Percentiles rank a stretch among this genome's conserved stretches.
Evolutionary conservation across 1,139 yeast species (phyloP).

Genomic region (Pichia norvegensis): DNA sequence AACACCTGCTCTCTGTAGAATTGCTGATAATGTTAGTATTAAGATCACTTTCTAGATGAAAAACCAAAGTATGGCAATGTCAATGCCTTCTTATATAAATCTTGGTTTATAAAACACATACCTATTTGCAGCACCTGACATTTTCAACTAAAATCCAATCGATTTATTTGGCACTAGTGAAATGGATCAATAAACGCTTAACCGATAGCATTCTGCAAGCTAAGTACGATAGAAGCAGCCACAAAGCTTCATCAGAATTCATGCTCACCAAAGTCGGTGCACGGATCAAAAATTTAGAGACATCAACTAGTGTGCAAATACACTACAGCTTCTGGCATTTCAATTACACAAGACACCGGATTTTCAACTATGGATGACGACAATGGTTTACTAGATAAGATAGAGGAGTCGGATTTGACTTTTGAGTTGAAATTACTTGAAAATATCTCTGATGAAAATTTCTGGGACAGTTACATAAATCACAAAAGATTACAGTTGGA

Average conservation of each 20-base stretch:
- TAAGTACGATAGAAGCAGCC: not conserved
- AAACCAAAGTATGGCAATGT: not conserved
- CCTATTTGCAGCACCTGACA: conserved; percentile 21
- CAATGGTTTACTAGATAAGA: not conserved
- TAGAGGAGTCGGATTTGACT: conserved; percentile 9
- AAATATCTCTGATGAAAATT: conserved; percentile 35
- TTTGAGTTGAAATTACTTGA: conserved; percentile 20
- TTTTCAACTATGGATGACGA: not conserved
- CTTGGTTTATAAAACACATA: conserved; percentile 11
- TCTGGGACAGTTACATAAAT: conserved; percentile 50
- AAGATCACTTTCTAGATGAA: not conserved
- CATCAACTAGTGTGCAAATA: too few relatives aligned
- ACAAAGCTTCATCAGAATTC: not conserved
- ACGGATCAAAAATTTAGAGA: not conserved
- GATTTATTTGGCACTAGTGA: not conserved
- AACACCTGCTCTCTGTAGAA: conserved; percentile 68
- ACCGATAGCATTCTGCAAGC: too few relatives aligned
- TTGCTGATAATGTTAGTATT: not conserved
- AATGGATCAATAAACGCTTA: not conserved
- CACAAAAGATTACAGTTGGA: conserved; percentile 24
- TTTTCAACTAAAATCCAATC: not conserved
- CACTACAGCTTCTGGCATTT: too few relatives aligned
- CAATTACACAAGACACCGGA: too few relatives aligned
- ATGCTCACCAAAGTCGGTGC: not conserved
- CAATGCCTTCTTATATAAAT: not conserved